Evolutionary conservation across 257 asterid species (phyloP), one percentile per base, ranked within the genome.

Genomic region (Dorcoceras hygrometricum): DNA sequence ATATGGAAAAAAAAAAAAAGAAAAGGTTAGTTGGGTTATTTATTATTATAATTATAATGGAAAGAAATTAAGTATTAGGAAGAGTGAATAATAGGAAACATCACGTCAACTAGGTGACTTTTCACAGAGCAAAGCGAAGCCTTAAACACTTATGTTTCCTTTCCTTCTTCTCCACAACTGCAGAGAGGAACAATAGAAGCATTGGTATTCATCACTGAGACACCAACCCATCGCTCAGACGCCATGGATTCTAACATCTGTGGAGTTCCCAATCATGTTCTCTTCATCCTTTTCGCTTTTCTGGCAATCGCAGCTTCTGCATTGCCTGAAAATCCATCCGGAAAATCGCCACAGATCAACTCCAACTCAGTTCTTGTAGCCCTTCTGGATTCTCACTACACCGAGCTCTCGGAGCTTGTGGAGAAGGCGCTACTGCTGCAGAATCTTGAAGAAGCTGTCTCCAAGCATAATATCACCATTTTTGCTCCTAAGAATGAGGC

Each of bases 301-400:
- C 74, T 81, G 34, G 12, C 76, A 27, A 7, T 67, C 70, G 3
- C 65, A 8, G 36, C 54, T 39, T 73, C 80, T 26, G 82, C 97
- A 91, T 88, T 91, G 86, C 94, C 71, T 25, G 83, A 80, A 57
- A 87, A 55, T 22, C 50, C 76, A 12, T 1, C 77, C 0, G 11
- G 58, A 5, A 70, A 83, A 56, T 14, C 79, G 0, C 31, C 73
- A 0, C 88, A 82, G 74, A 84, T 88, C 69, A 88, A 88, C 70
- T 93, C 99, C 68, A 93, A 88, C 73, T 93, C 99, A 0, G 87
- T 93, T 6, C 80, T 93, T 63, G 99, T 93, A 0, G 99, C 99
- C 2, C 89, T 90, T 2, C 36, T 93, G 69, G 99, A 93, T 75
- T 90, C 97, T 2, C 99, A 79, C 68, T 93, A 93, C 70, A 88